These are phyloP conservation scores for Arxiozyma heterogenica DNA, from an alignment of 1,139 yeast genomes.

Conservation along the genomic window DNA sequence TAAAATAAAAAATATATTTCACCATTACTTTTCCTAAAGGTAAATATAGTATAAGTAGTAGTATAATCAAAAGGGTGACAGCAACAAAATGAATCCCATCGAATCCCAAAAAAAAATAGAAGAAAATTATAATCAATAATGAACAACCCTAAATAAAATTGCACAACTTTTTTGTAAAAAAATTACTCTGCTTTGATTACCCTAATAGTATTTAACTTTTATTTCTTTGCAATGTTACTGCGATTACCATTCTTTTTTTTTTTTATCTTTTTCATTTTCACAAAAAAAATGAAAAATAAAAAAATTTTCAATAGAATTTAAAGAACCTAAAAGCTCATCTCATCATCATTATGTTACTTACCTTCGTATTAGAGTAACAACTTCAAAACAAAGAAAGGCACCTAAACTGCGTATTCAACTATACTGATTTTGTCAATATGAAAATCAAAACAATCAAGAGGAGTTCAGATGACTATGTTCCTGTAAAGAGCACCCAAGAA, in stretches of 20 bases:
- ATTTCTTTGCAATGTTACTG: too few species aligned
- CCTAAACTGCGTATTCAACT: not conserved
- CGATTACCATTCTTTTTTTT: not conserved
- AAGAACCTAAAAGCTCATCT: not conserved
- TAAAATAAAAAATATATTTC: too few species aligned
- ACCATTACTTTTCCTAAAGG: too few species aligned
- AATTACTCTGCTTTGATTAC: too few species aligned
- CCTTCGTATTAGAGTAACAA: too few species aligned
- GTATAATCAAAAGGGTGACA: not conserved
- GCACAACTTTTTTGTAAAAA: too few species aligned
- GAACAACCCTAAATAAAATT: too few species aligned
- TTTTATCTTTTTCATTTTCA: not conserved
- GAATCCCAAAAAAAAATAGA: too few species aligned
- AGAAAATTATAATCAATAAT: not conserved
- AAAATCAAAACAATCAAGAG: constrained; percentile 86
- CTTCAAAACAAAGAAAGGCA: not conserved
- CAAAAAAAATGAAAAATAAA: not conserved
- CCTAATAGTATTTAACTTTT: too few species aligned
- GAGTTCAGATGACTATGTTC: constrained; percentile 84
- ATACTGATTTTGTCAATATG: constrained; percentile 28
- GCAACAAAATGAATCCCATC: not conserved
- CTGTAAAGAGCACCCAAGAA: constrained; percentile 83
- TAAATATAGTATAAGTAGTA: too few species aligned
- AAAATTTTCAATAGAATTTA: not conserved
- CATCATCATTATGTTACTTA: not conserved